These are phyloP conservation scores for Lachnellula suecica DNA, from an alignment of 2,329 filamentous ascomycete genomes.

Conservation along the genomic window DNA sequence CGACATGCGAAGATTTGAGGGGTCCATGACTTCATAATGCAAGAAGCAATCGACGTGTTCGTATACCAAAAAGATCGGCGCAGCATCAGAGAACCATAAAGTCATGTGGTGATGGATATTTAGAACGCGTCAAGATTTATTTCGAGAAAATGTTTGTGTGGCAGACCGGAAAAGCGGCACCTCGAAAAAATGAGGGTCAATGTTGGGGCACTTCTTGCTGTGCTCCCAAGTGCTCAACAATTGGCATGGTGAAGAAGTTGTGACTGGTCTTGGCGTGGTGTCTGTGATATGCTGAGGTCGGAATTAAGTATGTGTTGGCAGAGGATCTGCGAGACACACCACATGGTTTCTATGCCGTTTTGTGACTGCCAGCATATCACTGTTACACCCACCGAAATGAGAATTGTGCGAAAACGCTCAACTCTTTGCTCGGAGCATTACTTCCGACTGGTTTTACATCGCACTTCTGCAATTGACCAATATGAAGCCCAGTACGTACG, in stretches of 20 bases:
- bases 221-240: neutral
- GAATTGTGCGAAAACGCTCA: neutral
- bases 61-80: neutral
- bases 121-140: neutral
- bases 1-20: neutral
- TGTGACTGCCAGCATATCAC: conserved; percentile 1
- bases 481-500: neutral
- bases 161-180: neutral
- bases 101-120: neutral
- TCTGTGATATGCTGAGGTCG: conserved; percentile 1
- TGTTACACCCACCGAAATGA: neutral
- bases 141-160: neutral
- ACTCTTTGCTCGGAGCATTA: neutral
- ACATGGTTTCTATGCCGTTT: neutral
- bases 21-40: neutral
- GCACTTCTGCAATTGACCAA: neutral
- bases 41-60: neutral
- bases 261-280: neutral
- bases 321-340: neutral
- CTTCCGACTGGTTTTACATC: neutral
- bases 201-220: neutral
- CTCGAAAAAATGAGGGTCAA: too few species aligned
- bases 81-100: neutral
- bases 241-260: neutral
- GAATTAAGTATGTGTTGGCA: conserved; percentile 6